These are phyloP conservation scores for Paraphaeosphaeria minitans DNA, from an alignment of 2,329 filamentous ascomycete genomes.

Conservation along the genomic window DNA sequence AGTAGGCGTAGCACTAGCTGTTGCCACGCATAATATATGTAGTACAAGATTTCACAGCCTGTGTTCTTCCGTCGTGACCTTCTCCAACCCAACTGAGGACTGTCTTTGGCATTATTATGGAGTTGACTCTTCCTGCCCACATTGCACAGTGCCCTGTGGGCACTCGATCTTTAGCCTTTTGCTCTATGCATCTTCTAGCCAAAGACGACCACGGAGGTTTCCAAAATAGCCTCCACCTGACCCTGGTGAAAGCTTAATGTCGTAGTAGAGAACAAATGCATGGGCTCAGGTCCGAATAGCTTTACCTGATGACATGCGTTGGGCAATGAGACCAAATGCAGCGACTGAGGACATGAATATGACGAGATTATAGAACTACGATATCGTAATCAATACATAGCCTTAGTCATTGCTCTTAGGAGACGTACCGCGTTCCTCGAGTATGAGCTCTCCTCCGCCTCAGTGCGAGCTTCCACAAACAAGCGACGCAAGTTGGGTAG, in stretches of 20 bases:
- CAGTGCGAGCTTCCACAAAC: slow-evolving; percentile 91
- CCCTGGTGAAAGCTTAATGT: neutral
- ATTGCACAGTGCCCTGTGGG: neutral
- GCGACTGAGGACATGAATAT: slow-evolving; percentile 96
- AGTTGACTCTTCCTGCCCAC: neutral
- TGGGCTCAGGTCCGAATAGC: slow-evolving; percentile 8
- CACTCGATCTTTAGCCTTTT: neutral
- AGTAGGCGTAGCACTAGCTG: neutral
- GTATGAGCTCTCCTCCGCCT: slow-evolving; percentile 92
- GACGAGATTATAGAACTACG: slow-evolving; percentile 94
- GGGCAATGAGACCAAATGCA: slow-evolving; percentile 89
- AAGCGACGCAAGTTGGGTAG: slow-evolving; percentile 94
- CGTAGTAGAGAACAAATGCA: neutral
- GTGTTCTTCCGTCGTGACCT: neutral
- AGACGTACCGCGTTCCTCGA: slow-evolving; percentile 83
- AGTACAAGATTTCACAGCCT: neutral
- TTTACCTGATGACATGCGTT: slow-evolving; percentile 67
- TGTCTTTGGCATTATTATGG: too few relatives aligned
- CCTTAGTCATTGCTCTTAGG: too few relatives aligned
- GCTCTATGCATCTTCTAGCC: too few relatives aligned
- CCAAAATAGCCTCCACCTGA: neutral
- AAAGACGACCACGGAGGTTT: too few relatives aligned
- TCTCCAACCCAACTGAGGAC: neutral
- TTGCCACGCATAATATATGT: neutral
- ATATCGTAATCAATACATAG: neutral